phyloP scores from a whole-genome alignment of 345 rosid species.

The Cardamine resedifolia region DNA sequence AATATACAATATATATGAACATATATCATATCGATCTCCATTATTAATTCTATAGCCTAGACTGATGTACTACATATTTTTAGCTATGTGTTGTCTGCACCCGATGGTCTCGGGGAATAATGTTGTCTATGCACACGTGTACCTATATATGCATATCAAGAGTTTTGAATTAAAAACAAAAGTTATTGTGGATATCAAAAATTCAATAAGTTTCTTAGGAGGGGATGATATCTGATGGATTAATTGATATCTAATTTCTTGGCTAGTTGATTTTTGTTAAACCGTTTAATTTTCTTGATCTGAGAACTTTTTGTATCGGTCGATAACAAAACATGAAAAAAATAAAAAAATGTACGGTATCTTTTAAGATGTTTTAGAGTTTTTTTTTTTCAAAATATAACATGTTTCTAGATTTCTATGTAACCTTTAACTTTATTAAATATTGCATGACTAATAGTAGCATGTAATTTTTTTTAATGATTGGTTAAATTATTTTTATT shows the following conservation, averaged over 20 bases:
- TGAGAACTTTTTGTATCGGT: not conserved
- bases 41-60: constrained; percentile 16
- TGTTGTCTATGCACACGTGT: constrained; percentile 29
- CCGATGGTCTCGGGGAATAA: constrained; percentile 4
- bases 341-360: too few species aligned
- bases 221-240: not conserved
- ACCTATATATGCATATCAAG: not conserved
- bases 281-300: not conserved
- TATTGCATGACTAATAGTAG: too few species aligned
- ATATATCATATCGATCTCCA: constrained; percentile 7
- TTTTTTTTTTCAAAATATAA: too few species aligned
- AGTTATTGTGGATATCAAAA: not conserved
- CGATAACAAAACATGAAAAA: not conserved
- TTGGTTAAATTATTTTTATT: too few species aligned
- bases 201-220: not conserved
- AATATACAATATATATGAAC: too few species aligned
- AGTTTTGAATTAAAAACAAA: not conserved
- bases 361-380: too few species aligned
- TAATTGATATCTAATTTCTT: not conserved
- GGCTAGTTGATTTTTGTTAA: not conserved
- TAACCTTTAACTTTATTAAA: too few species aligned
- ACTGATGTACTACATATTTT: constrained; percentile 19
- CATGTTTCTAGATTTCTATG: too few species aligned
- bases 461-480: too few species aligned
- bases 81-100: constrained; percentile 33